phyloP scores from a whole-genome alignment of 2,329 filamentous ascomycete species.

The Lomentospora prolificans region DNA sequence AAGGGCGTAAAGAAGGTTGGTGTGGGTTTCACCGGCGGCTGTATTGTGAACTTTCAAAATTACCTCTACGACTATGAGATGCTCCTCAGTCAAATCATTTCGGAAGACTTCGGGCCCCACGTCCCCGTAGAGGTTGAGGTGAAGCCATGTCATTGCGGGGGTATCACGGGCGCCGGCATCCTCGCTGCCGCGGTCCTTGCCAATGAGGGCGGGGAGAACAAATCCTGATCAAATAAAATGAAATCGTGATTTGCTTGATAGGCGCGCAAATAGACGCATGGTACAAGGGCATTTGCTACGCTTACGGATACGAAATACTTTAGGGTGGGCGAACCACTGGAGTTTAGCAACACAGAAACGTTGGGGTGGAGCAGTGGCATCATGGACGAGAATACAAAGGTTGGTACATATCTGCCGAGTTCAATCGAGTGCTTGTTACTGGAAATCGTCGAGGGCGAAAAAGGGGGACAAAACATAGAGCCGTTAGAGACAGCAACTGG shows the following conservation, averaged over 20 bases:
- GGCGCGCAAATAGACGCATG: not conserved
- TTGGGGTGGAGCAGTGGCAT: not conserved
- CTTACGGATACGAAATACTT: too few relatives aligned
- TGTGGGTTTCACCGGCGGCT: conserved; percentile 71
- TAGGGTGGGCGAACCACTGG: too few relatives aligned
- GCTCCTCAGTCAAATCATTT: conserved; percentile 50
- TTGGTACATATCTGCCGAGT: too few relatives aligned
- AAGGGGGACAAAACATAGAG: too few relatives aligned
- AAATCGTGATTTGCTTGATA: not conserved
- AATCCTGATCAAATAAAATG: not conserved
- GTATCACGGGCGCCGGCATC: conserved; percentile 52
- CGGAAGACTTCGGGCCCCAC: conserved; percentile 16
- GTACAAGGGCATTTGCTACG: not conserved
- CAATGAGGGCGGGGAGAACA: not conserved
- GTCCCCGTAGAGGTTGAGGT: conserved; percentile 36
- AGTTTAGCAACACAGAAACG: not conserved
- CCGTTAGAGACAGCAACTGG: too few relatives aligned
- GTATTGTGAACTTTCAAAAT: conserved; percentile 69
- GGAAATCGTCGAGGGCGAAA: too few relatives aligned
- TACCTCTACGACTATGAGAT: conserved; percentile 61
- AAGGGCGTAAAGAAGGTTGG: conserved; percentile 45
- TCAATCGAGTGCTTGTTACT: too few relatives aligned
- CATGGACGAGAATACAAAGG: not conserved
- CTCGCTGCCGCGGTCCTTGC: conserved; percentile 35
- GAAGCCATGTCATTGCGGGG: conserved; percentile 50